Evolutionary conservation across 768 basidiomycete genomes (phyloP), one percentile per base, ranked within the genome.

Genomic region (Russula griseocarnosa): DNA sequence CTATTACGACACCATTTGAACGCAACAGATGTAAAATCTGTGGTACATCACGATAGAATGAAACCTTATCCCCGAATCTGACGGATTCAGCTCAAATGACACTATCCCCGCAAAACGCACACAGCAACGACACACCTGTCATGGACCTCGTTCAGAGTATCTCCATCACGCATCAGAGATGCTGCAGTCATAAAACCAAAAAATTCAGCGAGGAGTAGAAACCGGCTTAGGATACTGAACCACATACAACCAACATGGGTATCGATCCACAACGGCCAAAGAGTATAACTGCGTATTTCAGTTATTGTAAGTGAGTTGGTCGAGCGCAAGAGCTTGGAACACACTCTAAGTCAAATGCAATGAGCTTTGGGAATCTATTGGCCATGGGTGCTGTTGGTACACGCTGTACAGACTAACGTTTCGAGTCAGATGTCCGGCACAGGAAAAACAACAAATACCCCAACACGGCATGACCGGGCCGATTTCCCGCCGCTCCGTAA

Each of bases 241-340:
- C n/a, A n/a, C 58, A 11, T 64, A 81, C 85, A 82, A 50, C 79
- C 76, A 57, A 90, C 79, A 72, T 92, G 87, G 20, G 85, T 85
- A 73, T 94, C 92, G 58, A 94, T 87, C 92, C 91, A 93, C 18
- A 93, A 77, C 62, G 87, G 83, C 92, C 91, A 94, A 7, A 94
- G 77, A 0, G 92, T 94, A 72, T 89, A 93, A 71, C 91, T 92
- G 66, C 40, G 8, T 63, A 69, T 56, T 44, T n/a, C n/a, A n/a
- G n/a, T n/a, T 16, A 58, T 10, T 10, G 5, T 1, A 30, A 59
- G 42, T 30, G 13, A 57, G n/a, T 30, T 28, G 63, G n/a, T 18
- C 24, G 5, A 56, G n/a, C 5, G 13, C 54, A 30, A 44, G 30
- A 28, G 36, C 28, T 59, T n/a, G 26, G 26, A 5, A 71, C 82